phyloP scores from a whole-genome alignment of 1,139 yeast genomes.

The Hansenula sp. region DNA sequence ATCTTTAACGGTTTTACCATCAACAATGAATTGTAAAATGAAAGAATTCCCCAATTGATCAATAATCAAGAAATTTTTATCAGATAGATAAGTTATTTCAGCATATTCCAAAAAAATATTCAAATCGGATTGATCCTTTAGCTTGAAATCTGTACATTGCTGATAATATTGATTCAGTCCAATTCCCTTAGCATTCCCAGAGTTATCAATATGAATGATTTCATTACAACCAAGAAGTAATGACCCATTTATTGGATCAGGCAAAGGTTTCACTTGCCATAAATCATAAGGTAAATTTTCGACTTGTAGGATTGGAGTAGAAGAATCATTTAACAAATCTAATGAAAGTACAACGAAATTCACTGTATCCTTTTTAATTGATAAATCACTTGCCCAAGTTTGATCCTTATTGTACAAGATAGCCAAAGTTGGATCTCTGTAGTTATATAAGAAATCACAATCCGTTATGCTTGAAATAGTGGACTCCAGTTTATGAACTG shows the following conservation, averaged over 20 bases:
- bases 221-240: constrained; percentile 76
- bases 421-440: constrained; percentile 78
- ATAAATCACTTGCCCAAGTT: constrained; percentile 74
- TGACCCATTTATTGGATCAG: constrained; percentile 67
- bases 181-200: constrained; percentile 69
- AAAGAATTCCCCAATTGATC: constrained; percentile 49
- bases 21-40: constrained; percentile 47
- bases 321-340: constrained; percentile 57
- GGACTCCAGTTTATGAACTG: constrained; percentile 54
- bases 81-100: constrained; percentile 40
- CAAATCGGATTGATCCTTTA: constrained; percentile 49
- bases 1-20: constrained; percentile 37
- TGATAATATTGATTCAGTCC: constrained; percentile 59
- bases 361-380: constrained; percentile 59
- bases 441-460: constrained; percentile 61
- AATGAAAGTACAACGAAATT: constrained; percentile 61
- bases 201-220: constrained; percentile 73
- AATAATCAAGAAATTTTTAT: constrained; percentile 50
- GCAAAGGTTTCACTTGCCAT: constrained; percentile 59
- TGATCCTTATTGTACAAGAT: constrained; percentile 54
- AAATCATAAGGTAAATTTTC: constrained; percentile 73
- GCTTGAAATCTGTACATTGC: constrained; percentile 44
- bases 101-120: constrained; percentile 59
- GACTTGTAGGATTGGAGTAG: constrained; percentile 64
- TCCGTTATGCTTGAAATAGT: constrained; percentile 59